Percentiles rank a stretch among this genome's conserved stretches.
These are phyloP conservation scores for Obelidium mucronatum DNA, from an alignment of 192 early-diverging fungal genomes.

Conservation along the genomic window DNA sequence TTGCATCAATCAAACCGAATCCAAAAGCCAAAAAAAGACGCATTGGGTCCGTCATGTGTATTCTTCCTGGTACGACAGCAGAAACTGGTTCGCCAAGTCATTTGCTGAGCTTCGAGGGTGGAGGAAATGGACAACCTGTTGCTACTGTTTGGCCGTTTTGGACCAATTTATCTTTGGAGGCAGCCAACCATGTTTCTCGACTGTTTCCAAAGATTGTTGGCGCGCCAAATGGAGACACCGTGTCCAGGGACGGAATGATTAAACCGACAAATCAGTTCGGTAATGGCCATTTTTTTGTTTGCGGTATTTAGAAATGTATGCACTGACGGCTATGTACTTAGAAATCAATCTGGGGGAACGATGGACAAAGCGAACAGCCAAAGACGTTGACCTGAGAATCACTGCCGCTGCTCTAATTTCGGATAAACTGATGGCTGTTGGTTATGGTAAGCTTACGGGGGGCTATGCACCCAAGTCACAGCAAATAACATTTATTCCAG, in stretches of 20 bases:
- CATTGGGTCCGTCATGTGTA: neutral
- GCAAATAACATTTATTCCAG: conserved; percentile 43
- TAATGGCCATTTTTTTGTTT: neutral
- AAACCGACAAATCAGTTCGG: neutral
- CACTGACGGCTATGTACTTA: neutral
- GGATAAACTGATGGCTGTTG: conserved; percentile 69
- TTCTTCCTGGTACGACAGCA: neutral
- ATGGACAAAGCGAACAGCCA: conserved; percentile 40
- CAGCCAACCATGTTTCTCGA: too few species aligned
- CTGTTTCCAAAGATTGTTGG: neutral
- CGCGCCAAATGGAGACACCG: neutral
- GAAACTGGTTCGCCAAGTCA: neutral
- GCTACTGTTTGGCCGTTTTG: conserved; percentile 7
- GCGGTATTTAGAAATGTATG: neutral
- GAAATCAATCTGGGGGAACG: conserved; percentile 5
- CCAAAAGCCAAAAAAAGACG: conserved; percentile 21
- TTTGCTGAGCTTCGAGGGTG: neutral
- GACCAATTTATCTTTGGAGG: conserved; percentile 1
- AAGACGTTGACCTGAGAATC: conserved; percentile 38
- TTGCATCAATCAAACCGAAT: conserved; percentile 14
- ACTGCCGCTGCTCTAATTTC: conserved; percentile 58
- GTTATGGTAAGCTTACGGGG: conserved; percentile 58
- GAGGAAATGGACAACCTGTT: too few species aligned
- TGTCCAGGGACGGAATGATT: neutral
- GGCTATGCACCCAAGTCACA: neutral